Percentiles rank a stretch among this genome's conserved stretches.
These are phyloP conservation scores for Boletus smithii DNA, from an alignment of 1,284 basidiomycete species.

Conservation along the genomic window DNA sequence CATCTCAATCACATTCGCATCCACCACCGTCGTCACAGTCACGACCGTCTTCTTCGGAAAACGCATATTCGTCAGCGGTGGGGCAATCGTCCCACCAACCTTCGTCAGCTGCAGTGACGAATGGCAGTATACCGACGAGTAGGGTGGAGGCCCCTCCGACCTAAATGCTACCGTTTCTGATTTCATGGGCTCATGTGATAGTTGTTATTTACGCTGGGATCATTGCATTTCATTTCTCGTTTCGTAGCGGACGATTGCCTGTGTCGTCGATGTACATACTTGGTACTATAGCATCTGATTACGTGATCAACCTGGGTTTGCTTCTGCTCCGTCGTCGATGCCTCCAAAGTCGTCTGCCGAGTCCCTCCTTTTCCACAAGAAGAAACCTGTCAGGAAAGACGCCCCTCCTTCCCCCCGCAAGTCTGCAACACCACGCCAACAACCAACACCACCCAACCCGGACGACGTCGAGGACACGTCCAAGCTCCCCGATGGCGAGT, in stretches of 20 bases:
- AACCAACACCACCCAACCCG: constrained; percentile 31
- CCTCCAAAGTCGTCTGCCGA: constrained; percentile 32
- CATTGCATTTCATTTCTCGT: no score
- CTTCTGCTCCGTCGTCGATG: constrained; percentile 12
- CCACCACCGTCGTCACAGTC: constrained; percentile 36
- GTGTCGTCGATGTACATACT: constrained; percentile 33
- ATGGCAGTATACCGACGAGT: constrained; percentile 33
- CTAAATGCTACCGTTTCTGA: constrained; percentile 17
- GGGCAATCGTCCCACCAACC: constrained; percentile 31
- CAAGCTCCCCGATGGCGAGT: constrained; percentile 59
- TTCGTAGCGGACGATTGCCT: no score
- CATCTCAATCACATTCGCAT: constrained; percentile 37
- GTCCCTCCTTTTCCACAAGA: constrained; percentile 36
- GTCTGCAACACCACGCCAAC: constrained; percentile 31
- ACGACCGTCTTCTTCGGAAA: constrained; percentile 49
- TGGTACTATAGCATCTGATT: constrained; percentile 23
- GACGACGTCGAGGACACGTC: constrained; percentile 46
- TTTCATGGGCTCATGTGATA: constrained; percentile 8
- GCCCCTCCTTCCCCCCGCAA: constrained; percentile 26
- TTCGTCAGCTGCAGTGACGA: constrained; percentile 33
- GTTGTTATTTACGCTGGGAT: constrained; percentile 23
- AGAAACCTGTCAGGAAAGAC: constrained; percentile 30
- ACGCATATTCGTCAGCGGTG: constrained; percentile 42
- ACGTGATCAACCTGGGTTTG: constrained; percentile 23
- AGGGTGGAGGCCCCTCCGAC: constrained; percentile 32